Evolutionary conservation across 75 land plant genomes (phyloP).

Genomic region (Pinus tabuliformis): DNA sequence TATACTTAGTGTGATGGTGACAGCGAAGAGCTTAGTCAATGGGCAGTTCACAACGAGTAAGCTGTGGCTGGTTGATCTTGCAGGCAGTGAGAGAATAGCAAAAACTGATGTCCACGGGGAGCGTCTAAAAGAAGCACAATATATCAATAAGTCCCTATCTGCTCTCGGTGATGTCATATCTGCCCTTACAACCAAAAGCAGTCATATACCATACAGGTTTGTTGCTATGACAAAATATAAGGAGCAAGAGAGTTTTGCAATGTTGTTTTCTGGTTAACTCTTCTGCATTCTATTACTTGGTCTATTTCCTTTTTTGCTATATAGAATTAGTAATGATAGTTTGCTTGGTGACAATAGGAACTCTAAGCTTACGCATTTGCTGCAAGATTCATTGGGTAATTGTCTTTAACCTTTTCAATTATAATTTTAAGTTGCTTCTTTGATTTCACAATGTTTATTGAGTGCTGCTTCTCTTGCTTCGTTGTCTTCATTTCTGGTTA

Average conservation of each 20-base stretch:
- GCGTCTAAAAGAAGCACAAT: constrained; percentile 88
- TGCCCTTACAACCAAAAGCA: constrained; percentile 78
- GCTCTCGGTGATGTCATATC: constrained; percentile 94
- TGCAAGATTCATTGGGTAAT: constrained; percentile 54
- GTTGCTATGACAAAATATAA: constrained; percentile 8
- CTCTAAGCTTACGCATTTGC: constrained; percentile 11
- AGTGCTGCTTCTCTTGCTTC: background rate
- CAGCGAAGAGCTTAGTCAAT: constrained; percentile 54
- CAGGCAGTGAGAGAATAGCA: constrained; percentile 89
- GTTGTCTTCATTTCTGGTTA: background rate
- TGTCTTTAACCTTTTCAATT: background rate
- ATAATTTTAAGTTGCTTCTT: background rate
- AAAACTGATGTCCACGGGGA: constrained; percentile 91
- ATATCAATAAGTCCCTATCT: constrained; percentile 83
- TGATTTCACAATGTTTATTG: background rate
- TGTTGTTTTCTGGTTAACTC: background rate
- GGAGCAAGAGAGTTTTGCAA: background rate
- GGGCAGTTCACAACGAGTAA: constrained; percentile 87
- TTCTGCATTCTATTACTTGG: constrained; percentile 1
- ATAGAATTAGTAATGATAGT: background rate
- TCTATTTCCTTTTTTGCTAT: background rate
- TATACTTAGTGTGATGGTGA: constrained; percentile 82
- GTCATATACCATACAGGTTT: constrained; percentile 86
- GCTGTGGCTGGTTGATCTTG: constrained; percentile 94
- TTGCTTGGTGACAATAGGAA: constrained; percentile 19